phyloP scores from a whole-genome alignment of 2,329 filamentous ascomycete species.

The Colletotrichum sp. region DNA sequence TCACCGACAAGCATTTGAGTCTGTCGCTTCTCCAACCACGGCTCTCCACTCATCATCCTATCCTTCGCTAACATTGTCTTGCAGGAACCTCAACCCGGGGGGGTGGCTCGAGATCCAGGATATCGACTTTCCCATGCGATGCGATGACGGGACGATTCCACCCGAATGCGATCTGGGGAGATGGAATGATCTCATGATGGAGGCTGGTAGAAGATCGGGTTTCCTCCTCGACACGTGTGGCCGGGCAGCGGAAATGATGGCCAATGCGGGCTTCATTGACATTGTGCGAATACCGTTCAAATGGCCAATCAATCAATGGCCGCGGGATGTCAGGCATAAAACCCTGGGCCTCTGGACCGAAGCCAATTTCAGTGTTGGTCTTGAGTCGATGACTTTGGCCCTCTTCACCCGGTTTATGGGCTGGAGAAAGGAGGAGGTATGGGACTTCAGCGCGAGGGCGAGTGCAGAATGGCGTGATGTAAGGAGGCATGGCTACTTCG shows the following conservation, averaged over 20 bases:
- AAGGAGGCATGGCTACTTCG: slow-evolving; percentile 23
- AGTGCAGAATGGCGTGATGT: slow-evolving; percentile 19
- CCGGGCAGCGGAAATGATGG: slow-evolving; percentile 29
- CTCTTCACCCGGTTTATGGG: slow-evolving; percentile 30
- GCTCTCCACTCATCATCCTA: background rate
- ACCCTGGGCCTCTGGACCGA: slow-evolving; percentile 26
- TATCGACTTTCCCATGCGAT: slow-evolving; percentile 34
- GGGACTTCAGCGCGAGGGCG: slow-evolving; percentile 25
- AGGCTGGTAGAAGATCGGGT: slow-evolving; percentile 30
- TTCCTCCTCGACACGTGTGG: slow-evolving; percentile 31
- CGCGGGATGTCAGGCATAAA: slow-evolving; percentile 29
- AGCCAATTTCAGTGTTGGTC: slow-evolving; percentile 25
- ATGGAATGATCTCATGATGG: slow-evolving; percentile 34
- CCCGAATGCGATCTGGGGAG: slow-evolving; percentile 25
- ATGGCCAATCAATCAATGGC: slow-evolving; percentile 33
- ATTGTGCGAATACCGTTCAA: slow-evolving; percentile 27
- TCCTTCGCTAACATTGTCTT: background rate
- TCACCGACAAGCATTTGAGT: slow-evolving; percentile 26
- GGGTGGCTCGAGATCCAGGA: slow-evolving; percentile 45
- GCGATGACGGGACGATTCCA: slow-evolving; percentile 32
- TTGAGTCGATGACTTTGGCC: slow-evolving; percentile 29
- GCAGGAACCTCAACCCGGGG: slow-evolving; percentile 34
- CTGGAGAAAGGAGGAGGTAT: slow-evolving; percentile 29
- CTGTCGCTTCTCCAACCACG: background rate
- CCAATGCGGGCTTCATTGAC: slow-evolving; percentile 28